Evolutionary conservation across 2,329 filamentous ascomycete species (phyloP).

Genomic region (Tothia fuscella): DNA sequence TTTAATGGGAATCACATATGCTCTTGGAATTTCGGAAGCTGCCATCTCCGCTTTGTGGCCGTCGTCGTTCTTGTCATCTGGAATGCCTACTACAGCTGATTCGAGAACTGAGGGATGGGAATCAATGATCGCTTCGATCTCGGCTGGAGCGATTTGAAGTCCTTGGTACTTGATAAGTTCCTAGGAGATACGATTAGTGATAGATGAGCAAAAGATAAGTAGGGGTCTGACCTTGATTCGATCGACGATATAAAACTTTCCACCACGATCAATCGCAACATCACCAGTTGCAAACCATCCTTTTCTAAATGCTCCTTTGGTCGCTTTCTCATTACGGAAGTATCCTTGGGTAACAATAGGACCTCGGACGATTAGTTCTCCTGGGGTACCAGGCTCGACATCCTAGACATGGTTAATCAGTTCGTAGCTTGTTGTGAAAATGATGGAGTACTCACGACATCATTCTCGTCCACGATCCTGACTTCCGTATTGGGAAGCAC

Average conservation of each 20-base stretch:
- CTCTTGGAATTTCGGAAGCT: conserved; percentile 26
- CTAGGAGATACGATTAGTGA: conserved; percentile 6
- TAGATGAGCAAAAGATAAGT: background rate
- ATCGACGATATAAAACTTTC: conserved; percentile 28
- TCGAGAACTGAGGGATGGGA: conserved; percentile 30
- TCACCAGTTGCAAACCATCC: conserved; percentile 35
- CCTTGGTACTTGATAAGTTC: conserved; percentile 40
- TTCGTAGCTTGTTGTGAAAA: background rate
- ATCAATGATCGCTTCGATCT: conserved; percentile 34
- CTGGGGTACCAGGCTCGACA: conserved; percentile 18
- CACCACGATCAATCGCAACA: conserved; percentile 24
- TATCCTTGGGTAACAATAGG: conserved; percentile 26
- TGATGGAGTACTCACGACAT: background rate
- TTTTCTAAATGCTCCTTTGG: conserved; percentile 20
- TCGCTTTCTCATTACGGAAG: conserved; percentile 24
- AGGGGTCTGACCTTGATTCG: conserved; percentile 13
- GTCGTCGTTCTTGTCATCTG: background rate
- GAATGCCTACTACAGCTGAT: conserved; percentile 34
- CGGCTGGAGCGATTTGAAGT: conserved; percentile 38
- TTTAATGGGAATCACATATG: conserved; percentile 28
- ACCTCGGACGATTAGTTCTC: conserved; percentile 16
- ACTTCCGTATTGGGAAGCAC: conserved; percentile 26
- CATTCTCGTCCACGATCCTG: conserved; percentile 3
- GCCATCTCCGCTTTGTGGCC: background rate
- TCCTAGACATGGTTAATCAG: conserved; percentile 7